Evolutionary conservation across 768 basidiomycete genomes (phyloP), one percentile per base, ranked within the genome.

Genomic region (Russula lepida): DNA sequence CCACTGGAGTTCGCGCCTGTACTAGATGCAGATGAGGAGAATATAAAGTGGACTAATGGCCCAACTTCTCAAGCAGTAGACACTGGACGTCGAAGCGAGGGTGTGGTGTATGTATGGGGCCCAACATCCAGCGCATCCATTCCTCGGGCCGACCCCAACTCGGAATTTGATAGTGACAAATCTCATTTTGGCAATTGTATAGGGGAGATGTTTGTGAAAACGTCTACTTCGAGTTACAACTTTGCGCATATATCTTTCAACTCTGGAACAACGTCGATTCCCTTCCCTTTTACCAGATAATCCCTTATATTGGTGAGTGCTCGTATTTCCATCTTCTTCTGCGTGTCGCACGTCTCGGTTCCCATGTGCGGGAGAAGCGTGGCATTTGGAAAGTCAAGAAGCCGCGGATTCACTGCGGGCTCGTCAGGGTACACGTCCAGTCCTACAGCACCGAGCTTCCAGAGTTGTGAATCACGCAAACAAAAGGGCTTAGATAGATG

Each of bases 361-460:
- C 94, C 95, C 85, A 95, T 86, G 71, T 95, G 95, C 0, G 94
- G 95, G 21, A 98, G 79, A 9, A 98, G 77, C 32, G 87, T 87
- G 64, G 92, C 85, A 64, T 92, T 84, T 9, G 87, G 84, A 72
- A 91, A 89, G n/a, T 82, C 80, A 58, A 94, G 77, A 35, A 95
- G 74, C 30, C 85, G 82, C 4, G 89, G 86, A 67, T 92, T 87
- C 44, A 92, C 83, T 49, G 80, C 71, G 1, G 93, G 92, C 69
- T 93, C 91, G 73, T 93, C 79, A 11, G 92, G 90, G 72, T 79
- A 93, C 25, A 94, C 92, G 66, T 95, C 92, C 39, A 95, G 76
- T 15, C 92, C 92, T 21, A 88, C 88, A 2, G 85, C 85, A 39
- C 79, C 81, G 62, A 94, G 79, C 91, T 92, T 68, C 50, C 58